These are phyloP conservation scores for Endogone sp. DNA, from an alignment of 192 early-diverging fungal genomes.

Conservation along the genomic window DNA sequence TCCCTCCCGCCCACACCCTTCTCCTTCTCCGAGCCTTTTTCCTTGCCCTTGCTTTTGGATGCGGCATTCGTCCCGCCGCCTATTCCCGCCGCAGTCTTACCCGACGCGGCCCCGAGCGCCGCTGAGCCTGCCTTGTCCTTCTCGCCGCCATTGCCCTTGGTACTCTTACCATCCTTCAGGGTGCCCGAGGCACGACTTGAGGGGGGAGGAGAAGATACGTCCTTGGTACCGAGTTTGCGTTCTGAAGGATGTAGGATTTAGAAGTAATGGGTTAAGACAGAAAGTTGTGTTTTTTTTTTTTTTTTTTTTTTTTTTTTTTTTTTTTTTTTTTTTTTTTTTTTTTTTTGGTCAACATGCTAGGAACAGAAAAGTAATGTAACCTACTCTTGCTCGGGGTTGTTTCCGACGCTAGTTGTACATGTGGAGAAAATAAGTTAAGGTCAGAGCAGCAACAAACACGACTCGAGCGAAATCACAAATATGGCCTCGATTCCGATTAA, in stretches of 20 bases:
- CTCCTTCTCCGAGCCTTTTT: background rate
- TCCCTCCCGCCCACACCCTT: background rate
- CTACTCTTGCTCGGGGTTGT: no score
- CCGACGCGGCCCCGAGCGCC: background rate
- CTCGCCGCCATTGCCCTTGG: background rate
- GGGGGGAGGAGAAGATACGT: background rate
- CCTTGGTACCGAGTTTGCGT: background rate
- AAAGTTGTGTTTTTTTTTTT: no score
- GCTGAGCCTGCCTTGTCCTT: background rate
- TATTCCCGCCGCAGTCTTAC: background rate
- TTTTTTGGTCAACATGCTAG: no score
- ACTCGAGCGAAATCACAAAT: no score
- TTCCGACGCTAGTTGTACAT: no score
- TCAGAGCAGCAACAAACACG: no score
- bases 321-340: no score
- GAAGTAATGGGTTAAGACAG: no score
- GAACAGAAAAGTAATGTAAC: no score
- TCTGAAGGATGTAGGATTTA: background rate
- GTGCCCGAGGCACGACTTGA: background rate
- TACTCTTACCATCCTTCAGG: background rate
- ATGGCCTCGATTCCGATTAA: no score
- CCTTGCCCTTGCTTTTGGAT: background rate
- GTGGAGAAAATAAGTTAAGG: no score
- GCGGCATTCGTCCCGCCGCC: background rate
- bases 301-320: no score